These are phyloP conservation scores for Laguncularia racemosa DNA, from an alignment of 345 rosid species.

Conservation along the genomic window DNA sequence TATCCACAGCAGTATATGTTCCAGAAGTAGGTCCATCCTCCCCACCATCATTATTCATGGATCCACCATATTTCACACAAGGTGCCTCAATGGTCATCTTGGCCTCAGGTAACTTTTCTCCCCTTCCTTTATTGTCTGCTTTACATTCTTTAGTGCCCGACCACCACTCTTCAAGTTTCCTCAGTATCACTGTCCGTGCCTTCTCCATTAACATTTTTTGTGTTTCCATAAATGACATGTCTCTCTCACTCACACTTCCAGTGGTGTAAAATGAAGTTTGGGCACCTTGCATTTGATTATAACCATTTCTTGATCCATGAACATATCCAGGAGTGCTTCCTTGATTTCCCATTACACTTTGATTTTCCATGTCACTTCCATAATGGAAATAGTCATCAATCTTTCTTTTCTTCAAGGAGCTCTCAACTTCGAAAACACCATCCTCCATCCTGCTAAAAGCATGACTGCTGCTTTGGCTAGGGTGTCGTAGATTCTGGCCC, in stretches of 20 bases:
- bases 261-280: slow-evolving; percentile 24
- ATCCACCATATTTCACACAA: background rate
- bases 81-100: slow-evolving; percentile 2
- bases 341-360: slow-evolving; percentile 17
- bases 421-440: slow-evolving; percentile 22
- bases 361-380: slow-evolving; percentile 24
- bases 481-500: slow-evolving; percentile 31
- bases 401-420: slow-evolving; percentile 38
- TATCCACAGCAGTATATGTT: slow-evolving; percentile 12
- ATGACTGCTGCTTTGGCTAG: slow-evolving; percentile 21
- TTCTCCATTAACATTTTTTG: slow-evolving; percentile 43
- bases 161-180: slow-evolving; percentile 38
- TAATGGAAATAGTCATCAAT: slow-evolving; percentile 18
- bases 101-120: slow-evolving; percentile 22
- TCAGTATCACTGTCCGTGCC: slow-evolving; percentile 31
- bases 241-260: slow-evolving; percentile 28
- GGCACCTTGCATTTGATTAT: slow-evolving; percentile 19
- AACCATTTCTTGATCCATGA: slow-evolving; percentile 24
- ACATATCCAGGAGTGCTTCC: too few relatives aligned
- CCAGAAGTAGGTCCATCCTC: slow-evolving; percentile 12
- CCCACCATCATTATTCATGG: background rate
- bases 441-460: slow-evolving; percentile 26
- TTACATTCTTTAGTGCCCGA: slow-evolving; percentile 17
- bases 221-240: slow-evolving; percentile 36
- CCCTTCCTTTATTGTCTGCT: slow-evolving; percentile 15